Evolutionary conservation across 805 yeast genomes (phyloP).

Genomic region (Yamadazyma sp.): DNA sequence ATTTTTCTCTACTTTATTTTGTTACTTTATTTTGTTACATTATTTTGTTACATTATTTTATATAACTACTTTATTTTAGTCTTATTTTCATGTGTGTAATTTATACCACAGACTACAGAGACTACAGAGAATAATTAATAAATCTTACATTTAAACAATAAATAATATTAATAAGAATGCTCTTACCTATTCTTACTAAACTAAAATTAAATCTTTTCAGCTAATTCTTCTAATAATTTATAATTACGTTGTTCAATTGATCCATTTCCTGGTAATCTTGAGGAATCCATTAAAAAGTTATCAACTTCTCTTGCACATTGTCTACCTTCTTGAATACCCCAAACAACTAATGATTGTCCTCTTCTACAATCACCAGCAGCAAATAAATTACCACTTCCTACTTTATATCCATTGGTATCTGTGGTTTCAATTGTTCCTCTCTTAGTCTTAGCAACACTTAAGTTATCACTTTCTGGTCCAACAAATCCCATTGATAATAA

Average conservation of each 20-base stretch:
- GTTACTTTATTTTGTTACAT: too few species aligned
- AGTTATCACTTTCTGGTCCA: conserved; percentile 87
- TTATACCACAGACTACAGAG: too few species aligned
- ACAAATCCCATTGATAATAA: conserved; percentile 95
- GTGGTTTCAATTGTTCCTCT: conserved; percentile 80
- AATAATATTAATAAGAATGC: too few species aligned
- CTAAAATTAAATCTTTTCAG: conserved; percentile 48
- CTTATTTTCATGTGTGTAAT: too few species aligned
- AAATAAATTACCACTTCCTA: conserved; percentile 64
- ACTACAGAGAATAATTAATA: too few species aligned
- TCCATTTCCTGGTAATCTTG: conserved; percentile 91
- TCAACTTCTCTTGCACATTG: conserved; percentile 97
- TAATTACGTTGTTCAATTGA: conserved; percentile 84
- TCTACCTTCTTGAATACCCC: conserved; percentile 99
- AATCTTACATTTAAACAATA: too few species aligned
- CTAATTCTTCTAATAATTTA: conserved; percentile 72
- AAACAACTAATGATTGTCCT: conserved; percentile 96
- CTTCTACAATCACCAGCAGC: conserved; percentile 99
- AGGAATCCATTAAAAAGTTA: conserved; percentile 66
- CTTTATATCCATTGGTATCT: conserved; percentile 63
- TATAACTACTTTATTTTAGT: too few species aligned
- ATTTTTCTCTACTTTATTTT: too few species aligned
- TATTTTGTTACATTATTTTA: too few species aligned
- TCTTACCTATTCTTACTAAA: neutral
- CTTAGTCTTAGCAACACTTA: conserved; percentile 64